These are phyloP conservation scores for Medicago lupulina DNA, from an alignment of 306 rosid genomes.

Conservation along the genomic window DNA sequence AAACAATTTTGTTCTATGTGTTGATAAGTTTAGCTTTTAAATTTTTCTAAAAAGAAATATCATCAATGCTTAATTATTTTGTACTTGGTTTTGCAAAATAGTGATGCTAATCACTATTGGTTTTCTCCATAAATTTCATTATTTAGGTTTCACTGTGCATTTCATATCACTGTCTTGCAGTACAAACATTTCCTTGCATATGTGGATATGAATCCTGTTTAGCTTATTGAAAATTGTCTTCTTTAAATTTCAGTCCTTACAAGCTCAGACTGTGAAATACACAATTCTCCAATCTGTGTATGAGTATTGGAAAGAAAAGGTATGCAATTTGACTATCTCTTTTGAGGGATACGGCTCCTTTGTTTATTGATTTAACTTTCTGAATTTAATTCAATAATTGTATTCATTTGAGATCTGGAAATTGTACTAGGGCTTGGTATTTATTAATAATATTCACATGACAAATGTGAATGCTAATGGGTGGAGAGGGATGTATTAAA, in stretches of 20 bases:
- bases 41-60: slow-evolving; percentile 25
- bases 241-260: slow-evolving; percentile 68
- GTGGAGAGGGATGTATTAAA: slow-evolving; percentile 19
- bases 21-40: slow-evolving; percentile 21
- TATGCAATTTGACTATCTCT: slow-evolving; percentile 40
- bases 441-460: slow-evolving; percentile 19
- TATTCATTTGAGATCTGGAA: slow-evolving; percentile 37
- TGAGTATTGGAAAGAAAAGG: slow-evolving; percentile 96
- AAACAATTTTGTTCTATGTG: slow-evolving; percentile 14
- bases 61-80: slow-evolving; percentile 1
- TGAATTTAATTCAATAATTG: slow-evolving; percentile 35
- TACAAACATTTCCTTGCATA: slow-evolving; percentile 27
- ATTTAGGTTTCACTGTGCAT: slow-evolving; percentile 35
- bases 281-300: slow-evolving; percentile 63
- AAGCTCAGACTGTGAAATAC: slow-evolving; percentile 62
- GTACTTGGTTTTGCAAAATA: slow-evolving; percentile 20
- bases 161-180: slow-evolving; percentile 24
- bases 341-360: slow-evolving; percentile 25
- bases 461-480: slow-evolving; percentile 32
- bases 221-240: slow-evolving; percentile 37
- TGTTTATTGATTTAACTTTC: slow-evolving; percentile 31
- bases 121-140: slow-evolving; percentile 17
- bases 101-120: slow-evolving; percentile 2
- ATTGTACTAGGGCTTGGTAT: slow-evolving; percentile 21
- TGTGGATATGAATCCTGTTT: slow-evolving; percentile 27